Evolutionary conservation across 176 grass and related monocot genomes (phyloP).

Genomic region (Avena atlantica): DNA sequence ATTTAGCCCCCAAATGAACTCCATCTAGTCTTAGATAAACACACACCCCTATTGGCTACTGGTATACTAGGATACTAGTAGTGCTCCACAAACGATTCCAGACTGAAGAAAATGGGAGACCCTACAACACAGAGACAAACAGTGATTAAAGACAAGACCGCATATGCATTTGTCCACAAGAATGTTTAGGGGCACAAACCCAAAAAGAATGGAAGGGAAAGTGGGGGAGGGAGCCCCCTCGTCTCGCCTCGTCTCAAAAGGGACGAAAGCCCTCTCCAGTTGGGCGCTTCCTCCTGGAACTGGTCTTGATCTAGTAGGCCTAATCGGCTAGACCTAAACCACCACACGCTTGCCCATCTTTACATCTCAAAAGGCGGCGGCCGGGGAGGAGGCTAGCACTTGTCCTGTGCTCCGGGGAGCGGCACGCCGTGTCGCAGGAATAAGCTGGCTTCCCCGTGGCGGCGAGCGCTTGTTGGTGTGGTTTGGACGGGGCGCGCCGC

Average conservation of each 20-base stretch:
- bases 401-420: slow-evolving; percentile 66
- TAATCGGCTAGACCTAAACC: not conserved
- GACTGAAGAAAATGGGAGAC: slow-evolving; percentile 37
- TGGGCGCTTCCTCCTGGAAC: slow-evolving; percentile 53
- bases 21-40: not conserved
- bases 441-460: slow-evolving; percentile 44
- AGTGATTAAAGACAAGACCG: slow-evolving; percentile 68
- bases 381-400: slow-evolving; percentile 37
- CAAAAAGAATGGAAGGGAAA: slow-evolving; percentile 58
- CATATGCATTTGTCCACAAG: slow-evolving; percentile 55
- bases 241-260: slow-evolving; percentile 70
- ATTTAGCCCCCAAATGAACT: slow-evolving; percentile 1
- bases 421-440: slow-evolving; percentile 70
- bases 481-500: not conserved
- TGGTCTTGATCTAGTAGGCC: not conserved
- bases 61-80: not conserved
- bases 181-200: slow-evolving; percentile 63
- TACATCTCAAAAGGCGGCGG: slow-evolving; percentile 66
- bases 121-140: slow-evolving; percentile 42
- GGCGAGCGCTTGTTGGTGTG: slow-evolving; percentile 34
- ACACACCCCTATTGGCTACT: not conserved
- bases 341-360: not conserved
- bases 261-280: slow-evolving; percentile 68
- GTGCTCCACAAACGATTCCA: not conserved
- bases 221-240: slow-evolving; percentile 29